These are phyloP conservation scores for Ulota crispa DNA, from an alignment of 225 moss, liverwort and hornwort genomes.

Conservation along the genomic window DNA sequence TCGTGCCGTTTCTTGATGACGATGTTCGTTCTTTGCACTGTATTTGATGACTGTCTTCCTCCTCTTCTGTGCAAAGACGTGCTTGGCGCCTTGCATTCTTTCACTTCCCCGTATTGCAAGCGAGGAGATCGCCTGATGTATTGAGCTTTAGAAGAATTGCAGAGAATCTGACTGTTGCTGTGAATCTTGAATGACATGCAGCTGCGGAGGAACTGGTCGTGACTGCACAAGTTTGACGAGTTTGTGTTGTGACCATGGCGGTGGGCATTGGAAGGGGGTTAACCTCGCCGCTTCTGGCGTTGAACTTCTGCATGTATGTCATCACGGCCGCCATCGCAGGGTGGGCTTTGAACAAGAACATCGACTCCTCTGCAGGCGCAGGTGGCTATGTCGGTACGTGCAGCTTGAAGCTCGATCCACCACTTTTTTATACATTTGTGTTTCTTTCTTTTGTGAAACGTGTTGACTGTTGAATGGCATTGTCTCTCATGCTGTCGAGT, in stretches of 20 bases:
- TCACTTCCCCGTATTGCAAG: background rate
- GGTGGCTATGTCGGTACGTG: constrained; percentile 45
- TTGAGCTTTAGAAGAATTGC: background rate
- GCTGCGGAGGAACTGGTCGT: background rate
- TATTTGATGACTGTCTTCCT: background rate
- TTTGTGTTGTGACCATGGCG: constrained; percentile 28
- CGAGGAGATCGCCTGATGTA: background rate
- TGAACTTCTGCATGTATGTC: constrained; percentile 55
- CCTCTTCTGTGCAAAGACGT: background rate
- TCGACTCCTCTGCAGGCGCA: constrained; percentile 42
- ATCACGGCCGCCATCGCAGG: constrained; percentile 48
- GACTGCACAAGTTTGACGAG: background rate
- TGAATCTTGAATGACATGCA: background rate
- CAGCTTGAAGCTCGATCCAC: background rate
- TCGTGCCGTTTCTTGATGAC: background rate
- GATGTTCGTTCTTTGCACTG: background rate
- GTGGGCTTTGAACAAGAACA: constrained; percentile 55
- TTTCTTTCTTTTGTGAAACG: background rate
- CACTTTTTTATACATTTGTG: background rate
- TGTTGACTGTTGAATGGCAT: background rate
- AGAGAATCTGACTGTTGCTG: background rate
- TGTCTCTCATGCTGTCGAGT: background rate
- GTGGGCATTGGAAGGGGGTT: constrained; percentile 56
- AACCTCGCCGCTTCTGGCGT: constrained; percentile 42
- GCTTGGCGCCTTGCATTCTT: background rate